Base-by-base conservation (phyloP, 768 basidiomycete genomes). In the Rhizopogon vesiculosus region DNA sequence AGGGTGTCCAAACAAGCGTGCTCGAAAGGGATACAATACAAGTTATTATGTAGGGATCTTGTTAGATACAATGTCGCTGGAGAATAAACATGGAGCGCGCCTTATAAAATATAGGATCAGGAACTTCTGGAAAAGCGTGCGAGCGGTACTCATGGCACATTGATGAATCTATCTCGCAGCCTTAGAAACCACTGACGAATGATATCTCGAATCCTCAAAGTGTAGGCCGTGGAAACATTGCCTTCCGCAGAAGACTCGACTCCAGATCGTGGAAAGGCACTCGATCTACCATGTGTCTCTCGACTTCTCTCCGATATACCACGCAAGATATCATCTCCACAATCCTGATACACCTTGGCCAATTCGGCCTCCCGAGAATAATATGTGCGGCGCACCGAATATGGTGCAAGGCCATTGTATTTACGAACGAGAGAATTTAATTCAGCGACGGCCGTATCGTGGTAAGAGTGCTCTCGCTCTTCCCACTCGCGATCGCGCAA, bases 321-420 rank as follows among this genome's bases (percentile, higher is more conserved):
- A 51, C 62, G 57, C 54, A 80, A 57, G 54, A 90, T 82, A 9
- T 80, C 82, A 56, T 79, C 78, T 5, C 68, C 82, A 41, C 76
- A 76, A 6, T 76, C 78, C 31, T 74, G 66, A 61, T 80, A 89
- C 43, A 78, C 65, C 59, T 69, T 76, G 56, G 76, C 76, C 10
- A 93, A 73, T 72, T 93, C 91, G 18, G 66, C 70, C 8, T 75
- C 74, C 22, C 81, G 78, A 22, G 74, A 69, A 56, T 88, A 78
- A 56, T 85, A 82, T 4, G 81, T 73, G 45, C 87, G 73, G 18
- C 91, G 78, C n/a, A 88, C 91, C 5, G 83, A 75, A 62, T 88
- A 89, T 2, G 90, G 91, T 12, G 91, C 92, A 43, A 88, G 66
- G 7, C 80, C 85, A 64, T 94, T 93, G 71, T 91, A 89, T 71